Evolutionary conservation across 352 stramenopile genomes (phyloP).

Genomic region (Phytophthora sojae): DNA sequence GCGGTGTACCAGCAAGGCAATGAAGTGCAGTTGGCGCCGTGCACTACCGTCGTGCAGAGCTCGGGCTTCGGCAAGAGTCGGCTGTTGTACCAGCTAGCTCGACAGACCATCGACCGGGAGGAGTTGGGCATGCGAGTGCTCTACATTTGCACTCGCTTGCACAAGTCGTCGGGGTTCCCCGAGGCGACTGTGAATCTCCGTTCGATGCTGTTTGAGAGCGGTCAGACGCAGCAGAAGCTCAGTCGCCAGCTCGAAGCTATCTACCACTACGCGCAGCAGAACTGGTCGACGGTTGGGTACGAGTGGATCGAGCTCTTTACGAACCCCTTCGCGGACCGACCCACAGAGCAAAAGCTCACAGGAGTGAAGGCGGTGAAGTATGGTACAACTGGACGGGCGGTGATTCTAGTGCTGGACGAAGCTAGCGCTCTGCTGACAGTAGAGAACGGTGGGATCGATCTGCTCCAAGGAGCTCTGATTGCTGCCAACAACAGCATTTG

Average conservation of each 20-base stretch:
- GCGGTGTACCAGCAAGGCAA: not conserved
- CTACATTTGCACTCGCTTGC: not conserved
- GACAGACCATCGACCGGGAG: not conserved
- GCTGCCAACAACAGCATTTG: not conserved
- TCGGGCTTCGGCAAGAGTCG: constrained; percentile 3
- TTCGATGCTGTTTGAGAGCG: not conserved
- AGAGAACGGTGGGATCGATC: not conserved
- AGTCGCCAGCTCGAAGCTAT: not conserved
- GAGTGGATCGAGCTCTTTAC: not conserved
- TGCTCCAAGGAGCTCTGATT: not conserved
- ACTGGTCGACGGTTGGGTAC: not conserved
- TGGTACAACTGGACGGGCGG: not conserved
- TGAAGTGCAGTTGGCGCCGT: not conserved
- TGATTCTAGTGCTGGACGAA: not conserved
- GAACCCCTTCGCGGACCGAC: not conserved
- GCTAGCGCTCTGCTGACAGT: not conserved
- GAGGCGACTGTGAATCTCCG: not conserved
- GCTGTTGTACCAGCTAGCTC: not conserved
- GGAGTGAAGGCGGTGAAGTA: not conserved
- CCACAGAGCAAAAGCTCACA: not conserved
- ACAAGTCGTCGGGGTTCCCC: not conserved
- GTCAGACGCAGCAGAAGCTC: not conserved
- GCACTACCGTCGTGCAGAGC: not conserved
- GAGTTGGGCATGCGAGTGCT: not conserved
- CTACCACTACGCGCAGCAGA: not conserved